A percentile compares a stretch with the other conserved stretches of the same genome.
These are phyloP conservation scores for Paramyrothecium sp. DNA, from an alignment of 2,329 filamentous ascomycete species.

Conservation along the genomic window DNA sequence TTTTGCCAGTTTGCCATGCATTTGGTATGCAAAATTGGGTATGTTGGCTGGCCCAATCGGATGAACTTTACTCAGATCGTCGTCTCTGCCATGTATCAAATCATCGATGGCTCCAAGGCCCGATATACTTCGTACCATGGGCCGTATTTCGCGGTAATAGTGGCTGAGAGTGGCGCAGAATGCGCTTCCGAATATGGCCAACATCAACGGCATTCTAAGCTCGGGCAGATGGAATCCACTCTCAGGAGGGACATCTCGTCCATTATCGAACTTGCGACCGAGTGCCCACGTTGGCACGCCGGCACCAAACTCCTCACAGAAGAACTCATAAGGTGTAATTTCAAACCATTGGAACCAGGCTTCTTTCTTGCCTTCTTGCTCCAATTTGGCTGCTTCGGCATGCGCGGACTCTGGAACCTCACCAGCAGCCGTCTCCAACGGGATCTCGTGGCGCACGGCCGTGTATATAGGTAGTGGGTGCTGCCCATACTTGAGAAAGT, in stretches of 20 bases:
- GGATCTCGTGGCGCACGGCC: slow-evolving; percentile 93
- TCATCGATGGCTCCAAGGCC: slow-evolving; percentile 78
- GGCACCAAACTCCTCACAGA: slow-evolving; percentile 86
- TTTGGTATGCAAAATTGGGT: slow-evolving; percentile 83
- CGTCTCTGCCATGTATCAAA: slow-evolving; percentile 77
- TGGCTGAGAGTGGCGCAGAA: slow-evolving; percentile 95
- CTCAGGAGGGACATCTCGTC: slow-evolving; percentile 51
- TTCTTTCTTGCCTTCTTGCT: slow-evolving; percentile 58
- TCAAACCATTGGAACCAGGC: slow-evolving; percentile 99
- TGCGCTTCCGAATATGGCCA: slow-evolving; percentile 95
- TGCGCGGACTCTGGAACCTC: slow-evolving; percentile 8
- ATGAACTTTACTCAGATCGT: slow-evolving; percentile 87
- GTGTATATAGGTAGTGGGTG: slow-evolving; percentile 94
- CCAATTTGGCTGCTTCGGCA: slow-evolving; percentile 43
- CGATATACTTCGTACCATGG: slow-evolving; percentile 70
- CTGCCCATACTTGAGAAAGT: slow-evolving; percentile 72
- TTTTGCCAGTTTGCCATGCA: slow-evolving; percentile 71
- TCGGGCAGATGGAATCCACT: slow-evolving; percentile 76
- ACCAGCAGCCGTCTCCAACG: slow-evolving; percentile 43
- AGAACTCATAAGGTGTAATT: slow-evolving; percentile 91
- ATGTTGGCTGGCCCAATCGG: slow-evolving; percentile 90
- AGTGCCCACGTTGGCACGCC: slow-evolving; percentile 95
- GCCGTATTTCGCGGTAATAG: slow-evolving; percentile 93
- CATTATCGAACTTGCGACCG: slow-evolving; percentile 77
- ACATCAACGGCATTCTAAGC: slow-evolving; percentile 74